Base-by-base conservation (phyloP, 306 rosid species). In the Rosa persica region DNA sequence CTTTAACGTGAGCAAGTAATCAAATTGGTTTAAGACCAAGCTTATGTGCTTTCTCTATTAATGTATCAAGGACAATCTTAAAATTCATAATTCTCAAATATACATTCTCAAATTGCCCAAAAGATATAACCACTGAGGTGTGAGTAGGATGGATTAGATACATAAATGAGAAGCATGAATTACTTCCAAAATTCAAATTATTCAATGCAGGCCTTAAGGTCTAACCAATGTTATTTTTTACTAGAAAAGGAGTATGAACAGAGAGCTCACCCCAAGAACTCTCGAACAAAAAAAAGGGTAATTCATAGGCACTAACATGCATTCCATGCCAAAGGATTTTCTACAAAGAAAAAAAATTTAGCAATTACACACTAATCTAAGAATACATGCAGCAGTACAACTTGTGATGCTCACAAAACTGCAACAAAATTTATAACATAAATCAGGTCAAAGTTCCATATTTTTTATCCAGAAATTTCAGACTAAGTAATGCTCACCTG, bases 401-500 rank as follows among this genome's bases (percentile, higher is more conserved):
- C 64, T 74, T 20, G 5, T 6, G 34, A 20, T 0, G 15, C 49
- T 55, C 38, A 75, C 58, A 11, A 25, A 25, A 12, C 5, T 8
- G 16, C 27, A 12, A 69, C 8, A 22, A 69, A 69, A 12, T 69
- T 9, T n/a, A 44, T 20, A 69, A 69, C 8, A 9, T 44, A 5
- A n/a, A 43, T 69, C 38, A 22, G 51, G 36, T 19, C 10, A 17
- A 43, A 65, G 66, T 46, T 34, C 48, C 16, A n/a, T n/a, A n/a
- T 22, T 3, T 1, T 49, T 17, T 40, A 54, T 67, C 43, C 65
- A 54, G 54, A 39, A 77, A 39, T 42, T 67, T 77, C 57, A 67
- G 43, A 68, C 5, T 12, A 40, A 40, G 25, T 67, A 73, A 73
- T 22, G 65, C 40, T 27, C 72, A 90, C 98, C 96, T 90, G 96